Percentiles rank a stretch among this genome's conserved stretches.
Conservation (phyloP, 495 filamentous ascomycete genomes). For the Aspergillus saccharolyticus region DNA sequence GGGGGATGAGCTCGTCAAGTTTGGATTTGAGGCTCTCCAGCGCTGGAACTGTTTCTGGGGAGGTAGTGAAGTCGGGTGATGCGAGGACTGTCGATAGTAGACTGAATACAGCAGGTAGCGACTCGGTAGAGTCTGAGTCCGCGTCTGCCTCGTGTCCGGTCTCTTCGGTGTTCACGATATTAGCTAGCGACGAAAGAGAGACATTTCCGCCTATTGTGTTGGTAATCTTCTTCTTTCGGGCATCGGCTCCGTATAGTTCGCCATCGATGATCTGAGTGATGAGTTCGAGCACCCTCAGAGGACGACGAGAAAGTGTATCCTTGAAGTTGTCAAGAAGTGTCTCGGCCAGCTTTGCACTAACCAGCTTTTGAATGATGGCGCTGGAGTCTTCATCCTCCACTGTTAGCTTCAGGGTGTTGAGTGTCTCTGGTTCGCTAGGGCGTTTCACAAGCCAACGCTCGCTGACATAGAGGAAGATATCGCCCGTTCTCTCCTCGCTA, state of each 20-base stretch:
- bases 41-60: conserved; percentile 37
- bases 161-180: conserved; percentile 26
- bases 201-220: conserved; percentile 17
- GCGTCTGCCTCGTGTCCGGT: conserved; percentile 11
- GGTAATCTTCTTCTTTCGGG: conserved; percentile 1
- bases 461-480: conserved; percentile 60
- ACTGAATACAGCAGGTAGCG: conserved; percentile 56
- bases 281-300: conserved; percentile 58
- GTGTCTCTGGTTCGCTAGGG: conserved; percentile 9
- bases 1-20: conserved; percentile 39
- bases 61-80: conserved; percentile 54
- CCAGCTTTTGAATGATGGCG: conserved; percentile 44
- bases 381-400: conserved; percentile 30
- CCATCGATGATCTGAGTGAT: conserved; percentile 53
- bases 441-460: conserved; percentile 53
- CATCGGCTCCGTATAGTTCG: conserved; percentile 21
- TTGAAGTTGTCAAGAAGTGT: conserved; percentile 62
- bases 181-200: conserved; percentile 36
- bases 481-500: conserved; percentile 53
- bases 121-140: conserved; percentile 46
- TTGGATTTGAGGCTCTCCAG: conserved; percentile 49
- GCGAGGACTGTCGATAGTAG: conserved; percentile 63
- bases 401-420: conserved; percentile 21
- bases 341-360: conserved; percentile 60
- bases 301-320: conserved; percentile 60